phyloP scores from a whole-genome alignment of 2,329 filamentous ascomycete genomes.

The Daldinia sp. region DNA sequence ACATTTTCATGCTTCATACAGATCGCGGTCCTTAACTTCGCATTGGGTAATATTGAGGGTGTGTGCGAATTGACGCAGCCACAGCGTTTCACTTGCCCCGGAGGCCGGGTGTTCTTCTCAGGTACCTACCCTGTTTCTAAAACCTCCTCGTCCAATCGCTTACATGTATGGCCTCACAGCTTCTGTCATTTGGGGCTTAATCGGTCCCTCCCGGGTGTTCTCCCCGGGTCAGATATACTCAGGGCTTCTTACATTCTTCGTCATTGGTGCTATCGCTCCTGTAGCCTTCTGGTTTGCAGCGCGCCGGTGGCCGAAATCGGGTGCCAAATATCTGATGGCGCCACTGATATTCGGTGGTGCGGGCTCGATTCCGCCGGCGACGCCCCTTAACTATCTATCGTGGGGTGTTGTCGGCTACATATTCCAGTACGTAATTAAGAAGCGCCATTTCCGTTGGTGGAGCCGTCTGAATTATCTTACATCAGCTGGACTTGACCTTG shows the following conservation, averaged over 20 bases:
- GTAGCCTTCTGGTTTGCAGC: constrained; percentile 60
- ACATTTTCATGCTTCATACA: constrained; percentile 73
- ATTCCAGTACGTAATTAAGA: constrained; percentile 74
- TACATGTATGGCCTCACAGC: constrained; percentile 48
- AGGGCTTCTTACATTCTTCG: constrained; percentile 67
- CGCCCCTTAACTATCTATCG: constrained; percentile 76
- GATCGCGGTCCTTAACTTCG: constrained; percentile 69
- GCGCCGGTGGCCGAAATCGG: constrained; percentile 60
- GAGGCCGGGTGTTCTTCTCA: constrained; percentile 70
- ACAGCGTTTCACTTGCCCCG: constrained; percentile 70
- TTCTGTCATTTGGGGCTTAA: constrained; percentile 73
- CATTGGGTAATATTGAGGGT: constrained; percentile 66
- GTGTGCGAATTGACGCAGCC: constrained; percentile 67
- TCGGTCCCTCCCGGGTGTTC: constrained; percentile 71
- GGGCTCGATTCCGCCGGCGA: constrained; percentile 68
- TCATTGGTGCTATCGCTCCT: constrained; percentile 62
- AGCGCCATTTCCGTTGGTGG: constrained; percentile 74
- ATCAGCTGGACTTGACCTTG: constrained; percentile 73
- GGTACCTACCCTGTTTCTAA: constrained; percentile 48
- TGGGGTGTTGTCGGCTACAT: constrained; percentile 76
- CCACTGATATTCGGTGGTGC: constrained; percentile 70
- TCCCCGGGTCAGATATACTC: constrained; percentile 69
- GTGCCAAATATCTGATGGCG: constrained; percentile 63
- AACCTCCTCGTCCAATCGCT: background rate
- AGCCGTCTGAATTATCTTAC: constrained; percentile 76